Percentiles rank a stretch among this genome's conserved stretches.
Conservation (phyloP, 1,139 yeast species). For the Sporopachydermia cereana region DNA sequence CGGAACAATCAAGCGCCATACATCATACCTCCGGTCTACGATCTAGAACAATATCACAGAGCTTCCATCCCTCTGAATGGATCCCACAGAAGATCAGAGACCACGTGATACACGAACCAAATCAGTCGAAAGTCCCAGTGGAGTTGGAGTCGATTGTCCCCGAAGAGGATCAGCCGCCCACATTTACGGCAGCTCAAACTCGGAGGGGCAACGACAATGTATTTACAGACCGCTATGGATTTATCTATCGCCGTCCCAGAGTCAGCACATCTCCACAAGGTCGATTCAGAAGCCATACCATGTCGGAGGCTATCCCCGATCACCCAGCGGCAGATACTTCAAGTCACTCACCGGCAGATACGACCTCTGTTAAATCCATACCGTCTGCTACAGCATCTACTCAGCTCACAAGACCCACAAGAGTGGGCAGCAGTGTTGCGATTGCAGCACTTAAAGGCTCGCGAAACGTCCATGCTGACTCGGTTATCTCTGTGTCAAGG, state of each 20-base stretch:
- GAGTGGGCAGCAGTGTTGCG: background rate
- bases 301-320: slow-evolving; percentile 3
- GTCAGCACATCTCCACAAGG: background rate
- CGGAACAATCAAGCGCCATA: background rate
- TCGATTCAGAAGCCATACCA: slow-evolving; percentile 4
- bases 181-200: slow-evolving; percentile 17
- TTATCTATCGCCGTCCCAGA: slow-evolving; percentile 22
- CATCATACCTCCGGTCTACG: background rate
- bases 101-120: slow-evolving; percentile 12
- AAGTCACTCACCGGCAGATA: background rate
- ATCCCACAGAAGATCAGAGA: slow-evolving; percentile 17
- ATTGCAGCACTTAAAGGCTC: background rate
- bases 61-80: slow-evolving; percentile 14
- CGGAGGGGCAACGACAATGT: slow-evolving; percentile 20
- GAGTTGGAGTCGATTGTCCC: slow-evolving; percentile 35
- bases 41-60: slow-evolving; percentile 9
- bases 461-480: background rate
- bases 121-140: slow-evolving; percentile 26
- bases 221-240: slow-evolving; percentile 40
- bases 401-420: no score
- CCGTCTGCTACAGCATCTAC: background rate
- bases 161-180: slow-evolving; percentile 25
- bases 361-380: background rate
- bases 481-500: background rate
- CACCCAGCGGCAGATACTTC: no score